Base-by-base conservation (phyloP, 2,329 filamentous ascomycete genomes). In the Amauroascus verrucosus region DNA sequence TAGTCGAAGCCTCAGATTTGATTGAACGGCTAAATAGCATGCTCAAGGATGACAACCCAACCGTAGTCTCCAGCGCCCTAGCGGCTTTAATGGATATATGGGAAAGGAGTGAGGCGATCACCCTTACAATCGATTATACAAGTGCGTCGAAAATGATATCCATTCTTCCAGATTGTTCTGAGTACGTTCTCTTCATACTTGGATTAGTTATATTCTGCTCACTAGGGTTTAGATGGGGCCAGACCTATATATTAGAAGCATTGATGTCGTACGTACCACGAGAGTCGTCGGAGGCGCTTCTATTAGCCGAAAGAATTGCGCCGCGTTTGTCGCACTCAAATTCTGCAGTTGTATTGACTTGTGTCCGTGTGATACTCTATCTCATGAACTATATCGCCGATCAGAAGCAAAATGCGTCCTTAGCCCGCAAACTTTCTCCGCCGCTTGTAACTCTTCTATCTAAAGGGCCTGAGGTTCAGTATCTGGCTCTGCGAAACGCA, bases 61-160 rank as follows among this genome's bases (percentile, higher is more conserved):
- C 93, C 0, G 93, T 98, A 2, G 91, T 98, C 20, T 91, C 93
- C 9, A 96, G 90, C 66, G 90, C 94, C 6, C 72, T 98, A 58
- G 91, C 93, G 24, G 79, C 86, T 33, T 70, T 98, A 64, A 93
- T 95, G 81, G 93, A 98, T 69, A 97, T 98, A 48, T 98, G 93
- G 93, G 93, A 97, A 68, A 80, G 91, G 55, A 97, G 90, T 67
- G 91, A 97, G 69, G 88, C 86, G 55, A 98, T 98, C 70, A 96
- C 95, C 68, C 82, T 98, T 58, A 97, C 93, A 2, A 96, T 98
- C 62, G 93, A 98, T 72, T 97, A 98, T 67, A 82, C 83, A 58
- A 98, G 95, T 71, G 93, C 93, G 24, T 97, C 91, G 49, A 98
- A 98, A 73, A 93, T 98, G 76, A 89, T 97, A 33, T 89, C 93